phyloP scores from a whole-genome alignment of 495 filamentous ascomycete genomes.

The Tuber brumale region DNA sequence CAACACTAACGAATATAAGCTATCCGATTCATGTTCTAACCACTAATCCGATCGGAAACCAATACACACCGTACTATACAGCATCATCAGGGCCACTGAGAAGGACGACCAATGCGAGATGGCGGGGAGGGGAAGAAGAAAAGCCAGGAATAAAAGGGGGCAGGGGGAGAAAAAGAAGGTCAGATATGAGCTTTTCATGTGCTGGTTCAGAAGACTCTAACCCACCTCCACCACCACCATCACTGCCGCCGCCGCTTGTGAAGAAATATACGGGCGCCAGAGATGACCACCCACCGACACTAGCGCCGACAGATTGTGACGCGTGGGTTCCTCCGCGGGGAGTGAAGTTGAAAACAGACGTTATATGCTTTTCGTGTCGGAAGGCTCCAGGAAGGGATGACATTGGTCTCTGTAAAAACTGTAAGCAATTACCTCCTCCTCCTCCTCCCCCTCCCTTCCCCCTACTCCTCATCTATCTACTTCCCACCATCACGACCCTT shows the following conservation, averaged over 20 bases:
- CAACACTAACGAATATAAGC: not conserved
- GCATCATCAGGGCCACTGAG: not conserved
- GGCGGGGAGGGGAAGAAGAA: not conserved
- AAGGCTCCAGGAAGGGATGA: not conserved
- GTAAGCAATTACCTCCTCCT: not conserved
- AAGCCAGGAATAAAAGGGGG: not conserved
- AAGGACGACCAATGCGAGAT: not conserved
- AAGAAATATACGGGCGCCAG: not conserved
- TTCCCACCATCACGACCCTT: not conserved
- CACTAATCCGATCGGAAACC: not conserved
- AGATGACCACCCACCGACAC: not conserved
- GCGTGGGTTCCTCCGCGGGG: not conserved
- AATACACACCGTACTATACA: not conserved
- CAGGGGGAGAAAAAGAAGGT: not conserved
- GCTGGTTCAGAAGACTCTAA: not conserved
- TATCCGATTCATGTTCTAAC: not conserved
- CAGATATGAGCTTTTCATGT: conserved; percentile 5
- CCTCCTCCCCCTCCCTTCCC: not conserved
- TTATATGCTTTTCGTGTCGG: not conserved
- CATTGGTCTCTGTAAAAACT: not conserved
- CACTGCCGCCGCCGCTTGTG: not conserved
- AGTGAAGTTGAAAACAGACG: not conserved
- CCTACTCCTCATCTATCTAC: not conserved
- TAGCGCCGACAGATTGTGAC: not conserved
- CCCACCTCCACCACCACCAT: not conserved